Conservation (phyloP, 495 filamentous ascomycete species). For the Tuber magnatum region DNA sequence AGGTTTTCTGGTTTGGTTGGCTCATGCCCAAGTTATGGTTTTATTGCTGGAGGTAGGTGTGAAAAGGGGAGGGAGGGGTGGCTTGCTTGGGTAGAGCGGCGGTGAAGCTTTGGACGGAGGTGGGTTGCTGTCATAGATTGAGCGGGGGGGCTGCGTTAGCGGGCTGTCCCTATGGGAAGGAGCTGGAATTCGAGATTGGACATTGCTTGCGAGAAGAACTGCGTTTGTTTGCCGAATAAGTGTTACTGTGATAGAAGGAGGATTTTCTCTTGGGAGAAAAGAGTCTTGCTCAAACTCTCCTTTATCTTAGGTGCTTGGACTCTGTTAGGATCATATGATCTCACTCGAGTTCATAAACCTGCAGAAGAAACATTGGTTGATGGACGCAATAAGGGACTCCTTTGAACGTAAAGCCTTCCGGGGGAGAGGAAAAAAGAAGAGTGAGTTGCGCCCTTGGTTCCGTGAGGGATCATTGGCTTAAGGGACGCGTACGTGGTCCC, state of each 20-base stretch:
- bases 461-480: neutral
- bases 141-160: neutral
- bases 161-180: neutral
- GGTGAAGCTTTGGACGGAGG: neutral
- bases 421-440: neutral
- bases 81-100: neutral
- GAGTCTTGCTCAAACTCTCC: neutral
- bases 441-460: neutral
- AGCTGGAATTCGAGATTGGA: no score
- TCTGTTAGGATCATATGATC: neutral
- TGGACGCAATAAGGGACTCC: neutral
- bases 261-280: neutral
- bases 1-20: neutral
- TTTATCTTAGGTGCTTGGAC: neutral
- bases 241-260: neutral
- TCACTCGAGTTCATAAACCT: neutral
- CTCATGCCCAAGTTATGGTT: neutral
- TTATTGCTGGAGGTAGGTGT: neutral
- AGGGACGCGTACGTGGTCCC: neutral
- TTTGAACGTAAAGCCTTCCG: neutral
- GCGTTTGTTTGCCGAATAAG: neutral
- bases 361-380: neutral
- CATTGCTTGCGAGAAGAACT: no score
- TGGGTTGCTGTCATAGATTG: neutral
- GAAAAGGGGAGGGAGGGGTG: neutral